Evolutionary conservation across 495 filamentous ascomycete genomes (phyloP).

Genomic region (Cudoniella acicularis): DNA sequence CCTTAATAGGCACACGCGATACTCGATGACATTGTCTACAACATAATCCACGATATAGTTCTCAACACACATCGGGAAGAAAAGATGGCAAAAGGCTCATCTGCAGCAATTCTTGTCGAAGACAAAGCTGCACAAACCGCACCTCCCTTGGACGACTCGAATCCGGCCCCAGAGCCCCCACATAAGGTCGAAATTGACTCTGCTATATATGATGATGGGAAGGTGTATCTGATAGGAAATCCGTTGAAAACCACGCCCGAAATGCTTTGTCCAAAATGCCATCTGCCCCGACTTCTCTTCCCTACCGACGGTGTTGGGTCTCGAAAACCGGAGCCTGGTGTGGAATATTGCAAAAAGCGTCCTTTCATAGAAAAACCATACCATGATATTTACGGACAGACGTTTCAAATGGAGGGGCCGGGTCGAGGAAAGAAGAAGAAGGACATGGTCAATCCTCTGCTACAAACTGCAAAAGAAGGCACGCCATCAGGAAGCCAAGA

Average conservation of each 20-base stretch:
- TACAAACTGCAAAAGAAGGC: conserved; percentile 48
- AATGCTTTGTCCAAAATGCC: conserved; percentile 63
- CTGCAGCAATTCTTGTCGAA: conserved; percentile 68
- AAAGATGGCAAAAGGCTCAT: conserved; percentile 66
- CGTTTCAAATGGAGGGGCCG: conserved; percentile 53
- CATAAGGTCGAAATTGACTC: conserved; percentile 62
- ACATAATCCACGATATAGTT: conserved; percentile 67
- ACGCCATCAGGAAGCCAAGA: conserved; percentile 46
- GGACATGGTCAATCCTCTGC: conserved; percentile 35
- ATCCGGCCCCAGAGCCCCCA: conserved; percentile 26
- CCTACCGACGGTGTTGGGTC: conserved; percentile 59
- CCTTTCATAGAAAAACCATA: conserved; percentile 70
- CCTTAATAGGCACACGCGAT: conserved; percentile 45
- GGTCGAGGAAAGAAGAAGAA: conserved; percentile 58
- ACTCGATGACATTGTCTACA: conserved; percentile 66
- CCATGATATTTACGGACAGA: conserved; percentile 81
- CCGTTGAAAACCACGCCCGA: conserved; percentile 65
- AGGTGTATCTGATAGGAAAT: conserved; percentile 70
- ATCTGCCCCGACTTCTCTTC: conserved; percentile 59
- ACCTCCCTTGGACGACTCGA: conserved; percentile 27
- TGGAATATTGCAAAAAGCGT: conserved; percentile 72
- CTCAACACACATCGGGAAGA: conserved; percentile 71
- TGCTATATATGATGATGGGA: conserved; percentile 68
- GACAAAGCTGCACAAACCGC: conserved; percentile 38
- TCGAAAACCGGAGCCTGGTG: conserved; percentile 54